Evolutionary conservation across 2,329 filamentous ascomycete species (phyloP).

Genomic region (Calonectria pauciramosa): DNA sequence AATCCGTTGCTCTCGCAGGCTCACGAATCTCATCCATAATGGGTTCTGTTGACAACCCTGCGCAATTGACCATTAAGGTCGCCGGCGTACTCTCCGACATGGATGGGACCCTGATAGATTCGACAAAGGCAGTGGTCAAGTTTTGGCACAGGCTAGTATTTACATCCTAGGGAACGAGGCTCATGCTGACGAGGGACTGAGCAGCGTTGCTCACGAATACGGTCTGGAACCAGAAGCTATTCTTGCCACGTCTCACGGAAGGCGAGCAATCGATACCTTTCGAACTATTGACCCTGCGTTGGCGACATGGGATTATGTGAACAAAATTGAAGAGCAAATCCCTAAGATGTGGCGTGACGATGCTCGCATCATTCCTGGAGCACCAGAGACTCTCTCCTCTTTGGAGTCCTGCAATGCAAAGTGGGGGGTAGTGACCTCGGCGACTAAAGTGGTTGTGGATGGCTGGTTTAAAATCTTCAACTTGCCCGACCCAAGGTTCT

Average conservation of each 20-base stretch:
- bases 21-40: not conserved
- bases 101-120: not conserved
- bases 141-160: not conserved
- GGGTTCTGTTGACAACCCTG: not conserved
- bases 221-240: not conserved
- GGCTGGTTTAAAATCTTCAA: not conserved
- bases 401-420: not conserved
- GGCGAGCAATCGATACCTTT: not conserved
- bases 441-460: not conserved
- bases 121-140: not conserved
- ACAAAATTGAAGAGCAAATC: conserved; percentile 1
- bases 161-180: fast-evolving
- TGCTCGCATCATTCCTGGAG: not conserved
- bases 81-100: not conserved
- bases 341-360: not conserved
- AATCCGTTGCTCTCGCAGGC: not conserved
- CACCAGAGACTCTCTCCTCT: not conserved
- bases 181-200: not conserved
- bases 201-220: not conserved
- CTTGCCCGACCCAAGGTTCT: not conserved
- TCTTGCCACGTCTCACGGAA: not conserved
- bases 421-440: not conserved
- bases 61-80: not conserved
- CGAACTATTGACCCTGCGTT: not conserved
- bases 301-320: not conserved